Evolutionary conservation across 805 yeast species (phyloP).

Genomic region (Wickerhamomyces rabaulensis): DNA sequence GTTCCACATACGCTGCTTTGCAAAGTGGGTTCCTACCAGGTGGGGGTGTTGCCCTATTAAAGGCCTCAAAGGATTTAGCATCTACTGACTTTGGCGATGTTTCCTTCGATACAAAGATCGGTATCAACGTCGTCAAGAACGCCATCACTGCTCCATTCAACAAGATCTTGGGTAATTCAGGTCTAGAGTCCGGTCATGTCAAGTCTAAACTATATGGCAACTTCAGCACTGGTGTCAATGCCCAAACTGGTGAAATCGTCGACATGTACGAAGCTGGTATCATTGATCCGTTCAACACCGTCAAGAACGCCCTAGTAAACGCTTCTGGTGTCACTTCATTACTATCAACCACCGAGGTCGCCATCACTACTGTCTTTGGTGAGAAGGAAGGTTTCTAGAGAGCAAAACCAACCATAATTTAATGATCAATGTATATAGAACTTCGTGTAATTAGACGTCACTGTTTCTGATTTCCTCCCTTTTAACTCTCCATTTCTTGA

Average conservation of each 20-base stretch:
- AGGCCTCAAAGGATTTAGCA: slow-evolving; percentile 78
- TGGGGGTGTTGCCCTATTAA: slow-evolving; percentile 97
- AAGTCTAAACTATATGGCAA: slow-evolving; percentile 46
- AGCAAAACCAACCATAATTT: background rate
- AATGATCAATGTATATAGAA: background rate
- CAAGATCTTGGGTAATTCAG: slow-evolving; percentile 94
- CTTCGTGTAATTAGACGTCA: background rate
- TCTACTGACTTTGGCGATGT: slow-evolving; percentile 65
- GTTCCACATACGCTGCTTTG: slow-evolving; percentile 98
- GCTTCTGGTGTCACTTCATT: slow-evolving; percentile 97
- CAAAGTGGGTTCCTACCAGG: slow-evolving; percentile 99
- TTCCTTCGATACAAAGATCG: slow-evolving; percentile 86
- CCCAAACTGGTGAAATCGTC: slow-evolving; percentile 87
- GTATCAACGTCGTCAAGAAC: slow-evolving; percentile 87
- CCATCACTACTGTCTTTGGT: slow-evolving; percentile 81
- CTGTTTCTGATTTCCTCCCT: slow-evolving; percentile 2
- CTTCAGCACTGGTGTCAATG: slow-evolving; percentile 88
- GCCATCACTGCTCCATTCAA: slow-evolving; percentile 95
- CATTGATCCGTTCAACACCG: slow-evolving; percentile 98
- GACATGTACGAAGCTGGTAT: slow-evolving; percentile 97
- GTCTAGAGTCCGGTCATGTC: slow-evolving; percentile 94
- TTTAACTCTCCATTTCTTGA: background rate
- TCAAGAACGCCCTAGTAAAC: slow-evolving; percentile 90
- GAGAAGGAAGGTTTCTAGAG: slow-evolving; percentile 21
- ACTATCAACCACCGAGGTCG: slow-evolving; percentile 97